Evolutionary conservation across 2,329 filamentous ascomycete species (phyloP).

Genomic region (Alternaria sp.): DNA sequence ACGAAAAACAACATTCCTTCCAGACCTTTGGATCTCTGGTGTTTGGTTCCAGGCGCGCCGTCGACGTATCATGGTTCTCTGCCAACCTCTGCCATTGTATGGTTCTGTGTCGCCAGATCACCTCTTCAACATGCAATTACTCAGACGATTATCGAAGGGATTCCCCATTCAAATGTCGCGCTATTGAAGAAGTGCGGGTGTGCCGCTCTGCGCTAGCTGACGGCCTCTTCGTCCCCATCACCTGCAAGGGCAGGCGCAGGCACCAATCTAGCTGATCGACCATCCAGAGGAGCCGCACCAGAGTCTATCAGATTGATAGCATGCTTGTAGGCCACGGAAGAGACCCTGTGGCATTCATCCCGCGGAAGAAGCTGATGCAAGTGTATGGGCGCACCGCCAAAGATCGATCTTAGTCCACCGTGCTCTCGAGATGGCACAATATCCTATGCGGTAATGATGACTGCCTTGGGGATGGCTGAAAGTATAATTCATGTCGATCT

Average conservation of each 20-base stretch:
- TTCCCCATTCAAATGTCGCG: background rate
- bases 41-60: background rate
- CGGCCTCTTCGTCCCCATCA: background rate
- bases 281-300: background rate
- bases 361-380: background rate
- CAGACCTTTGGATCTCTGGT: background rate
- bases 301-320: background rate
- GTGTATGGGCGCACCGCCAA: background rate
- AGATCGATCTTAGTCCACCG: background rate
- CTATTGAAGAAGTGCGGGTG: background rate
- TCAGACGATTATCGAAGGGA: background rate
- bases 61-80: background rate
- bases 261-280: background rate
- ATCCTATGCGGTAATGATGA: background rate
- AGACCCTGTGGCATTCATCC: background rate
- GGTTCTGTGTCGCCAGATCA: background rate
- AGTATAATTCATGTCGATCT: background rate
- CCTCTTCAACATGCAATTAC: background rate
- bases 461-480: background rate
- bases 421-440: background rate
- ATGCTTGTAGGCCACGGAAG: background rate
- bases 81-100: background rate
- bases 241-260: background rate
- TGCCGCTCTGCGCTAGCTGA: background rate
- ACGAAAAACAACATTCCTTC: background rate